A percentile compares a stretch with the other conserved stretches of the same genome.
Evolutionary conservation across 768 basidiomycete species (phyloP).

Genomic region (Lentinula lateritia): DNA sequence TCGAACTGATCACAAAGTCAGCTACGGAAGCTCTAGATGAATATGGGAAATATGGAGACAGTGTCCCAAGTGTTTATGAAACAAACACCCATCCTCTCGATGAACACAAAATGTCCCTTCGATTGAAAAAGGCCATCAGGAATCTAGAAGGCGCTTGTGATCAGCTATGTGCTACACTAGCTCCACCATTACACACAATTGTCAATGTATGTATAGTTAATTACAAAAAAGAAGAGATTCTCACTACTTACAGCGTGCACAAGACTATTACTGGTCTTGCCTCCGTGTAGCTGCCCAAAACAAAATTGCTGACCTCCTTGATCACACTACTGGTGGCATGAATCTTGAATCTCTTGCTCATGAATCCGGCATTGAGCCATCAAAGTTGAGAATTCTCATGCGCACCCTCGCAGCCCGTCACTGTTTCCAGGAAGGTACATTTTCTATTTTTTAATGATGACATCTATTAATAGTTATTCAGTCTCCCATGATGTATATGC

Average conservation of each 20-base stretch:
- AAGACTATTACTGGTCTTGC: not conserved
- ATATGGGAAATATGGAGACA: constrained; percentile 22
- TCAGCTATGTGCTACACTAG: constrained; percentile 27
- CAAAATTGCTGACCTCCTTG: not conserved
- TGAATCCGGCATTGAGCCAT: not conserved
- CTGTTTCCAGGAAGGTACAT: not conserved
- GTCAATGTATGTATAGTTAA: constrained; percentile 21
- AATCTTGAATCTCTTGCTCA: not conserved
- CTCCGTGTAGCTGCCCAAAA: not conserved
- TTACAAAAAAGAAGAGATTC: not conserved
- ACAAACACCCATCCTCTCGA: constrained; percentile 22
- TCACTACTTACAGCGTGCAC: not conserved
- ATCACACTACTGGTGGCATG: not conserved
- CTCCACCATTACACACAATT: constrained; percentile 24
- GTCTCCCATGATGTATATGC: constrained; percentile 24
- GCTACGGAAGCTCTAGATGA: constrained; percentile 24
- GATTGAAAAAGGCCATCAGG: constrained; percentile 19
- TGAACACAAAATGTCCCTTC: constrained; percentile 13
- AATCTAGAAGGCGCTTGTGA: constrained; percentile 29
- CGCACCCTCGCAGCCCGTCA: not conserved
- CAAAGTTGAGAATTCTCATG: not conserved
- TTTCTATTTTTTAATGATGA: not conserved
- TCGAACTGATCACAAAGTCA: constrained; percentile 25
- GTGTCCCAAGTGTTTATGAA: constrained; percentile 23
- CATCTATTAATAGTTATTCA: constrained; percentile 3